Conservation (phyloP, 129 eudicot species). For the Chrysanthemum makinoi region DNA sequence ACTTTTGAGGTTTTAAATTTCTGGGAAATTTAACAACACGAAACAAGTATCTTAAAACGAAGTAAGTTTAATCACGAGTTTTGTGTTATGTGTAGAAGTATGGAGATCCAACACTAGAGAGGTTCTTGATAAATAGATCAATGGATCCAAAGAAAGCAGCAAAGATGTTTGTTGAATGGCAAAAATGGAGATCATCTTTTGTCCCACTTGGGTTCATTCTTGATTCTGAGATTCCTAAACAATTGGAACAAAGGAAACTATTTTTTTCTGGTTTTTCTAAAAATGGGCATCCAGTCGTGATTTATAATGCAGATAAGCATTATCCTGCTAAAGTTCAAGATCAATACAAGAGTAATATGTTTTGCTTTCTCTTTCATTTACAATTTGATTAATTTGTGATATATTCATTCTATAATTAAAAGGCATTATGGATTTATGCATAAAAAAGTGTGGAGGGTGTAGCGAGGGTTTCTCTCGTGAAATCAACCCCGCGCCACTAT, state of each 20-base stretch:
- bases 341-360: conserved; percentile 46
- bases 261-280: conserved; percentile 43
- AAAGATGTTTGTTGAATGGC: conserved; percentile 56
- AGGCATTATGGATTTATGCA: too few species aligned
- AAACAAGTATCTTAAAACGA: too few species aligned
- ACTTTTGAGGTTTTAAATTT: too few species aligned
- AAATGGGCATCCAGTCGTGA: conserved; percentile 35
- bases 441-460: too few species aligned
- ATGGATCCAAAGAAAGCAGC: conserved; percentile 50
- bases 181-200: conserved; percentile 48
- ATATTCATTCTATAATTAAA: background rate
- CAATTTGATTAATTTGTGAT: background rate
- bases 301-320: conserved; percentile 37
- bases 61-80: too few species aligned
- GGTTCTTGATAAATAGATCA: conserved; percentile 62
- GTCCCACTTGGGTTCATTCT: conserved; percentile 45
- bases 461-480: too few species aligned
- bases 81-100: conserved; percentile 23
- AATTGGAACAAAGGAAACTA: conserved; percentile 29
- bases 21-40: too few species aligned
- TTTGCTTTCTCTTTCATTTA: background rate
- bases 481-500: too few species aligned
- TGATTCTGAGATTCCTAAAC: conserved; percentile 44
- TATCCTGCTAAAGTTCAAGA: conserved; percentile 38
- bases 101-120: conserved; percentile 46